Percentiles rank a stretch among this genome's conserved stretches.
Evolutionary conservation across 352 stramenopile species (phyloP).

Genomic region (Globisporangium parvum): DNA sequence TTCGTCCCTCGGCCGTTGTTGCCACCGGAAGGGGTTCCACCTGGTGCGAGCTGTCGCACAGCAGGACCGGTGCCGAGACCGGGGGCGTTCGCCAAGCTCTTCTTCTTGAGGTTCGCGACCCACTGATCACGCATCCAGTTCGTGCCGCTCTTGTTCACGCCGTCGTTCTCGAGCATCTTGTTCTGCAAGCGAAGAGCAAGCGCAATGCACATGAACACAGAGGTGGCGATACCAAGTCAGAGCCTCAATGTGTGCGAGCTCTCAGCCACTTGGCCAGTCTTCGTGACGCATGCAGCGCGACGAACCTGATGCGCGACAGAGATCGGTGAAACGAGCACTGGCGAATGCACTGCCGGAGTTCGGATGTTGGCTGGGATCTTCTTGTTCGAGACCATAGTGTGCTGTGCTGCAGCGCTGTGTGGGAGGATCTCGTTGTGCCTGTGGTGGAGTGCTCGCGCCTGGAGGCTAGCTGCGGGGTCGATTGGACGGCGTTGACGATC

Average conservation of each 20-base stretch:
- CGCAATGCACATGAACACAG: no score
- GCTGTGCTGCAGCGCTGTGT: neutral
- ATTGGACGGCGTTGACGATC: no score
- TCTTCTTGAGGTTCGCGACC: conserved; percentile 84
- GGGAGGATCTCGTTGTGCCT: no score
- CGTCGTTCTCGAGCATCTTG: conserved; percentile 31
- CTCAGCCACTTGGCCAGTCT: neutral
- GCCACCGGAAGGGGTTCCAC: neutral
- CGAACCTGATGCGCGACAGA: conserved; percentile 23
- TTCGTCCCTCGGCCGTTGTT: conserved; percentile 21
- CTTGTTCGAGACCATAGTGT: conserved; percentile 19
- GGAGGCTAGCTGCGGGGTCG: no score
- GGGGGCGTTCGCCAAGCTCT: conserved; percentile 30
- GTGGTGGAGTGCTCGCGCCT: no score
- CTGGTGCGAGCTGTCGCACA: neutral
- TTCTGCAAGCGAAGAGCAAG: conserved; percentile 13
- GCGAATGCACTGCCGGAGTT: conserved; percentile 13
- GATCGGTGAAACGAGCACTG: conserved; percentile 29
- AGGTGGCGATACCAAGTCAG: no score
- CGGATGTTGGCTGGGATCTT: conserved; percentile 27
- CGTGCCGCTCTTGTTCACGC: conserved; percentile 21
- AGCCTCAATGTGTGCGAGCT: neutral
- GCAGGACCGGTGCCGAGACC: conserved; percentile 10
- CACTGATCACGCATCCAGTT: conserved; percentile 80
- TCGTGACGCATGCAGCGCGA: neutral